phyloP scores from a whole-genome alignment of 1,139 yeast genomes.

The Petasospora fabianii region DNA sequence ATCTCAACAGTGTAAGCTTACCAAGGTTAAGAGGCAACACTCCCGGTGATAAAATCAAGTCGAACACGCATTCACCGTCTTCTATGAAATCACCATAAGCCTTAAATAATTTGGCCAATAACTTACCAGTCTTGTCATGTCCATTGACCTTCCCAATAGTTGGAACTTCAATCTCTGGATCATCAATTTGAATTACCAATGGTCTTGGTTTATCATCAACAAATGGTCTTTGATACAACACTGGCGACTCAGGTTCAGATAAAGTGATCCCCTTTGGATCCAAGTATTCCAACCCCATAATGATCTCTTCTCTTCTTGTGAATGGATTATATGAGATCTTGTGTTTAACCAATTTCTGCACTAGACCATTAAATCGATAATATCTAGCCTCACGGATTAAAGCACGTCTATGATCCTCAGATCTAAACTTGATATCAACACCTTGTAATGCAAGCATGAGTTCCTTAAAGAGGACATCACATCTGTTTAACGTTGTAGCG shows the following conservation, averaged over 20 bases:
- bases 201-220: slow-evolving; percentile 48
- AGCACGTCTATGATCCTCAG: slow-evolving; percentile 52
- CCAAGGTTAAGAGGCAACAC: no score
- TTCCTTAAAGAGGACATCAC: slow-evolving; percentile 57
- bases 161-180: slow-evolving; percentile 16
- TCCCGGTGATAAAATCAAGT: no score
- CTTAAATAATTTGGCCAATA: slow-evolving; percentile 1
- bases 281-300: slow-evolving; percentile 48
- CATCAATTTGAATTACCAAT: slow-evolving; percentile 54
- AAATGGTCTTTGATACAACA: slow-evolving; percentile 54
- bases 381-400: slow-evolving; percentile 69
- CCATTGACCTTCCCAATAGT: no score
- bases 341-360: slow-evolving; percentile 62
- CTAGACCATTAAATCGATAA: slow-evolving; percentile 71
- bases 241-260: neutral
- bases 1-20: no score
- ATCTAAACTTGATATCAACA: slow-evolving; percentile 40
- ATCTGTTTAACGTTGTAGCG: slow-evolving; percentile 54
- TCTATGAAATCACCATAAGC: neutral
- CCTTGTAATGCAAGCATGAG: slow-evolving; percentile 58
- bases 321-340: slow-evolving; percentile 51
- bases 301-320: slow-evolving; percentile 36
- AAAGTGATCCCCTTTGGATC: slow-evolving; percentile 6
- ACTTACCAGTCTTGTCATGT: slow-evolving; percentile 1
- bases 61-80: neutral